A percentile compares a stretch with the other conserved stretches of the same genome.
Evolutionary conservation across 2,329 filamentous ascomycete genomes (phyloP).

Genomic region (Cephalotrichum gorgonifer): DNA sequence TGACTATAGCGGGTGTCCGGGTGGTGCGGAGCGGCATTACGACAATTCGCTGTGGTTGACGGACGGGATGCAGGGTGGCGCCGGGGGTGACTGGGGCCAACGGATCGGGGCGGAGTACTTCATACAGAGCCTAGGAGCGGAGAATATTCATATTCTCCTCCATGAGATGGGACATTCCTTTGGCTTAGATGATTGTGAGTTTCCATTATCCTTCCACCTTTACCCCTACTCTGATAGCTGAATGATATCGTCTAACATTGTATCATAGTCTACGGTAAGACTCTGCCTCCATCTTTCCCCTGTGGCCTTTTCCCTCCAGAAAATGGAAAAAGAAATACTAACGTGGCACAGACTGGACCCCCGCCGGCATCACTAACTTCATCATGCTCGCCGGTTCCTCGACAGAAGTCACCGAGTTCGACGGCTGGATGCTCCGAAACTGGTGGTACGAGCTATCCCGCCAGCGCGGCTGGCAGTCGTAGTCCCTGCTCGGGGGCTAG

Average conservation of each 20-base stretch:
- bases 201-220: conserved; percentile 9
- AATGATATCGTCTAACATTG: too few species aligned
- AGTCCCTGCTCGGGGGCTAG: too few species aligned
- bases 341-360: conserved; percentile 26
- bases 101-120: conserved; percentile 32
- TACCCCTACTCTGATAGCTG: too few species aligned
- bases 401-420: conserved; percentile 32
- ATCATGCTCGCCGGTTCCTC: conserved; percentile 34
- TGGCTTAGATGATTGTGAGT: conserved; percentile 25
- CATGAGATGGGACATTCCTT: conserved; percentile 36
- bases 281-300: too few species aligned
- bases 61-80: conserved; percentile 29
- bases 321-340: too few species aligned
- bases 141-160: conserved; percentile 32
- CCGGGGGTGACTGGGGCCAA: conserved; percentile 37
- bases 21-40: conserved; percentile 27
- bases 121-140: conserved; percentile 21
- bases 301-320: too few species aligned
- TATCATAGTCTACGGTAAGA: too few species aligned
- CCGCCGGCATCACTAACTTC: conserved; percentile 27
- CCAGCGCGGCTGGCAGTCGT: conserved; percentile 15
- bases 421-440: conserved; percentile 37
- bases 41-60: conserved; percentile 37
- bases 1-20: conserved; percentile 28
- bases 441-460: conserved; percentile 30